phyloP scores from a whole-genome alignment of 106 monocot species.

The Dendrobium huoshanense region DNA sequence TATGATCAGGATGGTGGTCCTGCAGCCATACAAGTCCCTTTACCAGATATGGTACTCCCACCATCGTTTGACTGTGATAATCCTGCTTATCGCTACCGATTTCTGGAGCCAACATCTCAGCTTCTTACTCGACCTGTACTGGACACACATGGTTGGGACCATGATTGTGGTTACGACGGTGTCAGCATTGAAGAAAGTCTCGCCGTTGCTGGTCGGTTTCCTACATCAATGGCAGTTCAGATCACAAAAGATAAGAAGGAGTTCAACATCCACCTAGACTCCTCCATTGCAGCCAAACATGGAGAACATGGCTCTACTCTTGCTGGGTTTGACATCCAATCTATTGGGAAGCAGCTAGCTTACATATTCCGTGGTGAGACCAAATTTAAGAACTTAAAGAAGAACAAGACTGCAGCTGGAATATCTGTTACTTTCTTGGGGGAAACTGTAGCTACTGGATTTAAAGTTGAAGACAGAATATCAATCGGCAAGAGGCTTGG shows the following conservation, averaged over 20 bases:
- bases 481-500: conserved; percentile 60
- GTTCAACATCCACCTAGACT: conserved; percentile 81
- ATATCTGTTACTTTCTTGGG: conserved; percentile 81
- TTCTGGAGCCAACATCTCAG: conserved; percentile 79
- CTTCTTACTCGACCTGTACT: conserved; percentile 74
- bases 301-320: conserved; percentile 75
- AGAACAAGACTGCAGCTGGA: conserved; percentile 79
- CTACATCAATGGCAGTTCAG: conserved; percentile 56
- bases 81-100: conserved; percentile 76
- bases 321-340: conserved; percentile 83
- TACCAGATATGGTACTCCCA: conserved; percentile 92
- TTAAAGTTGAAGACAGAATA: conserved; percentile 81
- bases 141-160: conserved; percentile 92
- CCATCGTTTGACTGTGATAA: conserved; percentile 79
- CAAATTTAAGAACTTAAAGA: conserved; percentile 80
- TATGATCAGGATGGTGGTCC: conserved; percentile 73
- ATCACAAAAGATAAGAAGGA: conserved; percentile 97
- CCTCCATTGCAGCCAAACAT: conserved; percentile 72
- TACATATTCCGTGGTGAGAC: conserved; percentile 75
- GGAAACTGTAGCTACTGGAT: conserved; percentile 70
- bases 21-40: conserved; percentile 61
- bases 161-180: conserved; percentile 93
- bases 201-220: conserved; percentile 52
- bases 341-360: conserved; percentile 72
- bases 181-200: conserved; percentile 81